These are phyloP conservation scores for Didymella glomerata DNA, from an alignment of 2,329 filamentous ascomycete species.

Conservation along the genomic window DNA sequence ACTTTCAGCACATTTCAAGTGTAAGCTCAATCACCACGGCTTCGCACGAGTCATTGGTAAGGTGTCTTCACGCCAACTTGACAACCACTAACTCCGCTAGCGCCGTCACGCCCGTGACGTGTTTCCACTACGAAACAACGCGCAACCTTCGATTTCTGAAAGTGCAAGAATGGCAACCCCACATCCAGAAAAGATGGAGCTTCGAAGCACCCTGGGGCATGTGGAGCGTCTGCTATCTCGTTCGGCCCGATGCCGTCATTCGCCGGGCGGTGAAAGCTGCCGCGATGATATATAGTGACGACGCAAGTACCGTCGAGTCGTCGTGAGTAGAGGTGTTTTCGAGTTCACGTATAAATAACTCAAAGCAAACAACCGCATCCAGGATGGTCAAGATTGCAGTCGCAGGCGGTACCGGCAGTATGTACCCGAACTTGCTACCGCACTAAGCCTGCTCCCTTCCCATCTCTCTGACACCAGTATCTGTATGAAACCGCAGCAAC, in stretches of 20 bases:
- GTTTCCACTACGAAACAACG: neutral
- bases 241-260: constrained; percentile 20
- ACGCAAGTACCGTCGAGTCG: neutral
- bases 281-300: constrained; percentile 9
- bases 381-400: constrained; percentile 49
- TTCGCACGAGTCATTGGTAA: constrained; percentile 1
- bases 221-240: constrained; percentile 10
- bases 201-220: neutral
- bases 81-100: constrained; percentile 10
- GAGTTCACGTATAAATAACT: neutral
- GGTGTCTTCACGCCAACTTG: neutral
- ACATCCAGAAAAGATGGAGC: neutral
- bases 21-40: neutral
- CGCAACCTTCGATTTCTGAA: neutral
- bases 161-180: constrained; percentile 1
- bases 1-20: neutral
- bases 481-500: neutral
- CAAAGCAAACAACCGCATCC: neutral
- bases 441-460: neutral
- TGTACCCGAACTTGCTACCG: constrained; percentile 10
- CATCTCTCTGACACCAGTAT: neutral
- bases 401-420: constrained; percentile 50
- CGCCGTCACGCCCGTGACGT: neutral
- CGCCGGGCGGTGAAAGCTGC: constrained; percentile 11
- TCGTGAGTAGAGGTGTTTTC: neutral